Evolutionary conservation across 1,284 basidiomycete species (phyloP), one percentile per base, ranked within the genome.

Genomic region (Heterobasidion parviporum): DNA sequence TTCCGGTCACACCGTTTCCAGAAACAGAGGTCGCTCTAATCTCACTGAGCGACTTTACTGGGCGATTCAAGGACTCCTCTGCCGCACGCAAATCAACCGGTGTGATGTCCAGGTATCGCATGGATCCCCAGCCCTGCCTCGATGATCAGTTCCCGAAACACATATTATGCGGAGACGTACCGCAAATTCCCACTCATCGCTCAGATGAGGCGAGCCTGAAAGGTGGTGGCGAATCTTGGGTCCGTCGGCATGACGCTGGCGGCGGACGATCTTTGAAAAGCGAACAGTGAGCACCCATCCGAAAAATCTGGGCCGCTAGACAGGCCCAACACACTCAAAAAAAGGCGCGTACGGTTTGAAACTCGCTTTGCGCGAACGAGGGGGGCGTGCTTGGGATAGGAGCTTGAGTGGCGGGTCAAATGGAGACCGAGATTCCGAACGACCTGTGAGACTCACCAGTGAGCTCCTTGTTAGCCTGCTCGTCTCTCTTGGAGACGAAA

Each of bases 1-100:
- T 79, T 33, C 87, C 85, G 14, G 85, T 72, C 2, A 89, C 75
- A 8, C 79, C 86, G 59, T 86, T 87, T 6, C 85, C 87, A 8
- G 83, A 81, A 7, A 88, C 68, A 0, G 83, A 61, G 38, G 56
- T 51, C 6, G 61, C 61, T 6, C 53, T 32, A 12, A 62, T n/a
- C 14, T 53, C 52, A 16, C 55, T 50, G 33, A 62, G 57, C 20
- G 55, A 48, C 15, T 59, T 50, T 3, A 33, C 53, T n/a, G 60
- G 60, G 8, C 16, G 44, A 1, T 54, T 50, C 3, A 59, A 26
- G 16, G 50, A 33, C 33, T 43, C 48, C 50, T 53, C 60, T 6
- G 60, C 57, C n/a, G 54, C 47, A 26, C 5, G 26, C 26, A 26
- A 26, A 26, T 26, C 26, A 0, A 26, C 26, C 14, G 32, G 50